Evolutionary conservation across 1,284 basidiomycete genomes (phyloP).

Genomic region (Sanghuangporus weigelae): DNA sequence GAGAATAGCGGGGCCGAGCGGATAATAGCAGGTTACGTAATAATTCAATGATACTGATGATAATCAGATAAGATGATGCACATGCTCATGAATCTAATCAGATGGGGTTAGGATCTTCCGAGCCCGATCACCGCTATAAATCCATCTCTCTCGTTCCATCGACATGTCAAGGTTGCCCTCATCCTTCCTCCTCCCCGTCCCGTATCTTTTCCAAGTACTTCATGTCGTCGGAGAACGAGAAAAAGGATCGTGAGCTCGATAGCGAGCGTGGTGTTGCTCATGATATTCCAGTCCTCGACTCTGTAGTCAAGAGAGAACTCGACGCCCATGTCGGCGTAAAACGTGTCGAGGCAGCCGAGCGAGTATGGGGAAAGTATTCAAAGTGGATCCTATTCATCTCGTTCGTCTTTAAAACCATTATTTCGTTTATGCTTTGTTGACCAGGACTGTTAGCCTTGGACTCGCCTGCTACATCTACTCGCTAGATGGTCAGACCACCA

Average conservation of each 20-base stretch:
- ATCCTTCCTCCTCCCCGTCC: neutral
- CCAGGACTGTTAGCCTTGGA: slow-evolving; percentile 40
- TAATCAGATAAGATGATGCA: neutral
- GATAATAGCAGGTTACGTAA: neutral
- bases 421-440: neutral
- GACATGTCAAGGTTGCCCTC: neutral
- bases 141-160: neutral
- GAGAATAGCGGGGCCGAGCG: too few relatives aligned
- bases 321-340: slow-evolving; percentile 44
- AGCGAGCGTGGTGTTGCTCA: neutral
- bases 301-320: neutral
- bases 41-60: neutral
- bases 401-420: slow-evolving; percentile 29
- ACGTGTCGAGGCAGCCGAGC: slow-evolving; percentile 47
- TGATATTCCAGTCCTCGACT: neutral
- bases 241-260: neutral
- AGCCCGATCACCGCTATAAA: neutral
- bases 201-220: neutral
- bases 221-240: neutral
- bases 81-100: neutral
- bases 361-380: slow-evolving; percentile 47
- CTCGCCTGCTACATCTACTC: slow-evolving; percentile 76
- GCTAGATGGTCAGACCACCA: slow-evolving; percentile 65
- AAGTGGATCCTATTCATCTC: slow-evolving; percentile 61
- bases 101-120: neutral